Evolutionary conservation across 2,329 filamentous ascomycete genomes (phyloP).

Genomic region (Arthrobotrys pseudoclavata): DNA sequence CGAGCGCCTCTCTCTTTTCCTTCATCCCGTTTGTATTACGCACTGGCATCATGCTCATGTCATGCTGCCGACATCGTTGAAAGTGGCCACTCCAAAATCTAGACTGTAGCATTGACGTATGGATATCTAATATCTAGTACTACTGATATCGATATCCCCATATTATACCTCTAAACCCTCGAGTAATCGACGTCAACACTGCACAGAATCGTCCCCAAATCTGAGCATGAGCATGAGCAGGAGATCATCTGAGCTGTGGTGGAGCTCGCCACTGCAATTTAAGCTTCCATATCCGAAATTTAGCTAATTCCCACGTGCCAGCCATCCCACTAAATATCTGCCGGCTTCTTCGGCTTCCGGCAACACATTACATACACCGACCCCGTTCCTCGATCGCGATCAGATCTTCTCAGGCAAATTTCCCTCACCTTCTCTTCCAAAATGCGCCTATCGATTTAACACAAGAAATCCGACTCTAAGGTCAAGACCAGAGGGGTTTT

Average conservation of each 20-base stretch:
- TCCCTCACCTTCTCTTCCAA: no score
- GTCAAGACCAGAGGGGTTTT: no score
- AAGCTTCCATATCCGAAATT: slow-evolving; percentile 24
- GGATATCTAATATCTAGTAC: neutral
- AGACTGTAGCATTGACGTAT: neutral
- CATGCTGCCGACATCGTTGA: neutral
- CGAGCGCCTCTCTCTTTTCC: slow-evolving; percentile 32
- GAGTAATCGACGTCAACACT: no score
- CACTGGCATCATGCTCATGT: slow-evolving; percentile 29
- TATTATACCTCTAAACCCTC: no score
- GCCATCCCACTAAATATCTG: neutral
- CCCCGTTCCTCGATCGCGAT: neutral
- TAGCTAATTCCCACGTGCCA: slow-evolving; percentile 29
- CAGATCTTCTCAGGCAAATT: neutral
- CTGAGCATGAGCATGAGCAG: neutral
- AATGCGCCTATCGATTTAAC: no score
- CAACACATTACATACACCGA: neutral
- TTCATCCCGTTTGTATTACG: slow-evolving; percentile 18
- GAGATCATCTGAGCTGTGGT: slow-evolving; percentile 12
- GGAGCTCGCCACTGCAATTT: slow-evolving; percentile 51
- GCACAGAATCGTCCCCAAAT: neutral
- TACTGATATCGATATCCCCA: no score
- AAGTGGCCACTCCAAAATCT: no score
- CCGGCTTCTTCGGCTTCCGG: neutral
- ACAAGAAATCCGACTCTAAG: no score